These are phyloP conservation scores for Scheffersomyces segobiensis DNA, from an alignment of 1,139 yeast genomes.

Conservation along the genomic window DNA sequence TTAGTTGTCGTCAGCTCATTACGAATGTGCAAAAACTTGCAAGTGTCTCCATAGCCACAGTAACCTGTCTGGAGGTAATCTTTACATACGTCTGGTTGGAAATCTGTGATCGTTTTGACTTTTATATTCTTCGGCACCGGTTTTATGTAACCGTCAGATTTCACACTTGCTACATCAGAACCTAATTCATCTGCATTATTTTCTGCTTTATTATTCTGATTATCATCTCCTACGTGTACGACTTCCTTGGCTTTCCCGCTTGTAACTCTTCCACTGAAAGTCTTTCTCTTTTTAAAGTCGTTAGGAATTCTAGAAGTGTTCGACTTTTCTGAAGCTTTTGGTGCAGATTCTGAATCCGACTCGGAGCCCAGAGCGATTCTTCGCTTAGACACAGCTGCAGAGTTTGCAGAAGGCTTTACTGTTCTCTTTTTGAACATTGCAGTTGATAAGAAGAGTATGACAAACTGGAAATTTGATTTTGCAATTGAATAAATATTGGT, in stretches of 20 bases:
- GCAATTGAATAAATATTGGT: neutral
- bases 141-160: constrained; percentile 7
- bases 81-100: constrained; percentile 93
- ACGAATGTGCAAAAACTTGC: constrained; percentile 88
- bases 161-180: constrained; percentile 2
- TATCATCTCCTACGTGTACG: neutral
- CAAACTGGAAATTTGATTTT: neutral
- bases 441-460: neutral
- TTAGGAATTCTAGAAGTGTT: neutral
- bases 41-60: constrained; percentile 98
- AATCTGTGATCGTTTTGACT: constrained; percentile 80
- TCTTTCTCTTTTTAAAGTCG: neutral
- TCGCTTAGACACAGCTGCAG: neutral
- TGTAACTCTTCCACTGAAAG: neutral
- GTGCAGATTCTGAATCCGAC: neutral
- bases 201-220: neutral
- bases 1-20: constrained; percentile 81
- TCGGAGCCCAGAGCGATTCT: neutral
- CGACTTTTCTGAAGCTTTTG: neutral
- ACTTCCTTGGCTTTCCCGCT: neutral
- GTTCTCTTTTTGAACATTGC: neutral
- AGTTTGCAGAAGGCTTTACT: neutral
- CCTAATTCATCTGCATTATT: neutral
- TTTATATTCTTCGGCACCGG: constrained; percentile 54
- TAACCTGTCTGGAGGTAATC: constrained; percentile 90